These are phyloP conservation scores for Cordyceps tenuipes DNA, from an alignment of 2,329 filamentous ascomycete species.

Conservation along the genomic window DNA sequence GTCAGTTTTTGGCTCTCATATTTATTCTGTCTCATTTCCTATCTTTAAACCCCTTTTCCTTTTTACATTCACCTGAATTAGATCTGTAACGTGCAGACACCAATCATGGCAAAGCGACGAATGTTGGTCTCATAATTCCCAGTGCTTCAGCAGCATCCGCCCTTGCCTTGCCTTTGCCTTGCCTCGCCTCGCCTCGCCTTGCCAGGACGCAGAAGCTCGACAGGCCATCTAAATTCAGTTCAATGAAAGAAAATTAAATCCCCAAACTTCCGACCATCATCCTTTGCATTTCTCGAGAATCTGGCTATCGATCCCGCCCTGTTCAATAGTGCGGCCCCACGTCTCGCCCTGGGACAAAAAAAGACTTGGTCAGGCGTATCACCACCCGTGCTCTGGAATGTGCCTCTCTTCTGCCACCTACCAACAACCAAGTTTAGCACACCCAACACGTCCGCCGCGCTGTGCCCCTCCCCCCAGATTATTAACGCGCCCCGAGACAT, in stretches of 20 bases:
- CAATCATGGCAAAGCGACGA: neutral
- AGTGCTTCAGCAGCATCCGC: neutral
- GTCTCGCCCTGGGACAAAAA: slow-evolving; percentile 17
- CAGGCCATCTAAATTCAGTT: neutral
- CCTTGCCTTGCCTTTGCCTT: too few species aligned
- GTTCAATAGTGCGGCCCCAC: slow-evolving; percentile 13
- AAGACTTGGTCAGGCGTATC: neutral
- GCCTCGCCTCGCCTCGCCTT: too few species aligned
- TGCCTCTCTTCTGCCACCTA: neutral
- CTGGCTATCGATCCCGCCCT: slow-evolving; percentile 3
- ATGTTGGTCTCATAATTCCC: neutral
- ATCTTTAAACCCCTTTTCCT: neutral
- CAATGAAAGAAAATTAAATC: neutral
- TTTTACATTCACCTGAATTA: too few species aligned
- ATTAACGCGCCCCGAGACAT: slow-evolving; percentile 19
- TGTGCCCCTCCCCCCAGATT: neutral
- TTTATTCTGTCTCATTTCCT: neutral
- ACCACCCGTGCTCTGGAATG: slow-evolving; percentile 22
- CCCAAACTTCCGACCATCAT: neutral
- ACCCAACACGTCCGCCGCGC: neutral
- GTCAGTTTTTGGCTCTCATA: neutral
- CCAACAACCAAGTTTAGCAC: neutral
- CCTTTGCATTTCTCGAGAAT: neutral
- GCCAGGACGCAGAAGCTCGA: too few species aligned
- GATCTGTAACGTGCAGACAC: too few species aligned